Conservation (phyloP, 768 basidiomycete genomes). For the Cytidiella melzeri region DNA sequence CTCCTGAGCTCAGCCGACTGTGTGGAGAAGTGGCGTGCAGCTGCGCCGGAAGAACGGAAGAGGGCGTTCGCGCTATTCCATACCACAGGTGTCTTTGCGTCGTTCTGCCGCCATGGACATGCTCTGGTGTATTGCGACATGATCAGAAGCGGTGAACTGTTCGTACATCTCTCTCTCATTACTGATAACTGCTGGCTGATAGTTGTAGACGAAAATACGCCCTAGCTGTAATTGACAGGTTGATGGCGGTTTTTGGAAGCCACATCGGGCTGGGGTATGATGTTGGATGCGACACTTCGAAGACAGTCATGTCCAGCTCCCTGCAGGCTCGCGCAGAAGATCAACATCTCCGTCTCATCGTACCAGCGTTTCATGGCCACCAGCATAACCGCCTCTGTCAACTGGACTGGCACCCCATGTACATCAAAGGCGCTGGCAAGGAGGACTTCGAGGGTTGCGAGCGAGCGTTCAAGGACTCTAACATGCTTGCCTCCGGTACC, state of each 20-base stretch:
- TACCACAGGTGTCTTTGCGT: conserved; percentile 17
- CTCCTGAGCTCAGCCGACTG: no score
- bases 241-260: conserved; percentile 16
- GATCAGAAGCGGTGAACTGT: conserved; percentile 24
- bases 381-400: no score
- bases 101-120: conserved; percentile 18
- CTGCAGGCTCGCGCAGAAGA: conserved; percentile 11
- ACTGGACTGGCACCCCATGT: no score
- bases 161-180: conserved; percentile 3
- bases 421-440: no score
- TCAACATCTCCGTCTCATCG: conserved; percentile 11
- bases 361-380: no score
- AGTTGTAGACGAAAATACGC: conserved; percentile 19
- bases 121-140: conserved; percentile 19
- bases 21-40: no score
- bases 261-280: conserved; percentile 20
- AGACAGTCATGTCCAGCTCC: no score
- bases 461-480: conserved; percentile 24
- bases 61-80: no score
- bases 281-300: conserved; percentile 20
- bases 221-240: conserved; percentile 13
- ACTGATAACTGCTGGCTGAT: neutral
- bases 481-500: conserved; percentile 19
- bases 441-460: no score
- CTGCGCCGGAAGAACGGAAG: no score